These are phyloP conservation scores for Helenozyma baotianmanensis DNA, from an alignment of 805 yeast genomes.

Conservation along the genomic window DNA sequence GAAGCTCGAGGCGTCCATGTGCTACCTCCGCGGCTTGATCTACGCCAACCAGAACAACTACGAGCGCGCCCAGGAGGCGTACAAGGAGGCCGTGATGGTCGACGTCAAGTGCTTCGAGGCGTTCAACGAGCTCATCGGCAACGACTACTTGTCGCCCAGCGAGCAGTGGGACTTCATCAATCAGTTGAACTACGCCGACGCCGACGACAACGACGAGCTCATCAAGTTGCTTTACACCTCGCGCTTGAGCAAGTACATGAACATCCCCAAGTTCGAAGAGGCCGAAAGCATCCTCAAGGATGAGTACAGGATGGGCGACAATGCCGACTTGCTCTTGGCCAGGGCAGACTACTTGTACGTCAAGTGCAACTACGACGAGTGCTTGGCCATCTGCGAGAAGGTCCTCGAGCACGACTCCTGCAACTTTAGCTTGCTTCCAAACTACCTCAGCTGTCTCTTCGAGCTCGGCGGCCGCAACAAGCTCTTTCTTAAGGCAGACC, in stretches of 20 bases:
- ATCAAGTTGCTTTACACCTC: slow-evolving; percentile 74
- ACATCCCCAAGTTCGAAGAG: slow-evolving; percentile 54
- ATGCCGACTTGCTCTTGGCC: slow-evolving; percentile 64
- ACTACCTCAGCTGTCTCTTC: slow-evolving; percentile 75
- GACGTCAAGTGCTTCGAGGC: slow-evolving; percentile 95
- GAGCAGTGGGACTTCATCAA: slow-evolving; percentile 84
- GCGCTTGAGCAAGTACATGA: slow-evolving; percentile 66
- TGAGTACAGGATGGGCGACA: slow-evolving; percentile 66
- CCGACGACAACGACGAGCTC: slow-evolving; percentile 77
- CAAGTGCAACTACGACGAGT: slow-evolving; percentile 75
- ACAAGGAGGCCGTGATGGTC: slow-evolving; percentile 76
- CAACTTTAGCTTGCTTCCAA: slow-evolving; percentile 69
- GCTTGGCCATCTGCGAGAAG: slow-evolving; percentile 68
- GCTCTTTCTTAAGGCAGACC: slow-evolving; percentile 76
- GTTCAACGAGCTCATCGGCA: slow-evolving; percentile 68
- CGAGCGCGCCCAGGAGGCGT: slow-evolving; percentile 81
- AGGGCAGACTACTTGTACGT: slow-evolving; percentile 66
- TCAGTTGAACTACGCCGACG: slow-evolving; percentile 60
- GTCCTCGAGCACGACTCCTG: slow-evolving; percentile 58
- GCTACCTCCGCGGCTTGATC: slow-evolving; percentile 78
- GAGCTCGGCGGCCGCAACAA: slow-evolving; percentile 82
- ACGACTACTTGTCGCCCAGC: slow-evolving; percentile 70
- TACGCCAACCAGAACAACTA: slow-evolving; percentile 80
- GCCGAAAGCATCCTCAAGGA: slow-evolving; percentile 64
- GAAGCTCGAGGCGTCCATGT: slow-evolving; percentile 80